These are phyloP conservation scores for Cercophora samala DNA, from an alignment of 495 filamentous ascomycete genomes.

Conservation along the genomic window DNA sequence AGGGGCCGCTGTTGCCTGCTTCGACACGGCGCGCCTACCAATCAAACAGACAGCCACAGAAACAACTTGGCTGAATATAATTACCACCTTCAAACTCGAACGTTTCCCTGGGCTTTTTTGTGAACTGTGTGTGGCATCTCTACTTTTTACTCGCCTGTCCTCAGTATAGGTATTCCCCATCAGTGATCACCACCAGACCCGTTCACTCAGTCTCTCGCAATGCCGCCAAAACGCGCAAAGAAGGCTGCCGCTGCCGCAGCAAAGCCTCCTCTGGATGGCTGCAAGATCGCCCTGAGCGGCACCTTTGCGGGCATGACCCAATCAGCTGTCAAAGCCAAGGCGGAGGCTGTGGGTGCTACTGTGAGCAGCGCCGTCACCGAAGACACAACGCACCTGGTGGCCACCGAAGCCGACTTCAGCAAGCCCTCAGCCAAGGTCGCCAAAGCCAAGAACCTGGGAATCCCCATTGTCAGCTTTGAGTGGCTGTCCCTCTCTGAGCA, in stretches of 20 bases:
- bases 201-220: constrained; percentile 12
- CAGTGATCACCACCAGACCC: background rate
- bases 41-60: constrained; percentile 3
- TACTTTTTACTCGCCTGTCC: too few species aligned
- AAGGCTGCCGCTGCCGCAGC: constrained; percentile 29
- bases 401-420: constrained; percentile 50
- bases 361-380: constrained; percentile 46
- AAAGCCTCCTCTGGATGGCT: constrained; percentile 38
- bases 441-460: constrained; percentile 45
- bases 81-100: background rate
- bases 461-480: constrained; percentile 57
- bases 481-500: constrained; percentile 59
- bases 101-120: background rate
- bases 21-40: constrained; percentile 23
- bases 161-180: too few species aligned
- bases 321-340: constrained; percentile 39
- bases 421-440: constrained; percentile 50
- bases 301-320: constrained; percentile 56
- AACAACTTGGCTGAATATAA: background rate
- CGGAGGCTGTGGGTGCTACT: constrained; percentile 49
- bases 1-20: constrained; percentile 28
- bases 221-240: constrained; percentile 30
- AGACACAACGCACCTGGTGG: constrained; percentile 59
- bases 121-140: too few species aligned
- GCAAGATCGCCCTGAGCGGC: constrained; percentile 59